Conservation (phyloP, 1,284 basidiomycete genomes). For the Rhodotorula sp. region DNA sequence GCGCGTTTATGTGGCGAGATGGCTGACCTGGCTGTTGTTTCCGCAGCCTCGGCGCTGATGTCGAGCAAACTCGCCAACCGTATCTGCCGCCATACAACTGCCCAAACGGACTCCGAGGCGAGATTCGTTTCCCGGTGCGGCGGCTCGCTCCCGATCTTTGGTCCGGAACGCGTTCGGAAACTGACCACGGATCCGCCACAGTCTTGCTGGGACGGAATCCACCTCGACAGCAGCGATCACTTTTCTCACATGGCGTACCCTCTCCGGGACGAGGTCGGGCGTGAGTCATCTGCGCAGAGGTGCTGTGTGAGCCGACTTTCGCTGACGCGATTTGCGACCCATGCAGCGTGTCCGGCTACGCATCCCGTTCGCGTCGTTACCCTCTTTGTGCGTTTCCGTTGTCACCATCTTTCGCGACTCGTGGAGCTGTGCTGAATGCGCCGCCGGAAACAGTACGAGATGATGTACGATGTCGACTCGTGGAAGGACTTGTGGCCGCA, state of each 20-base stretch:
- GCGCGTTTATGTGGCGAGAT: too few relatives aligned
- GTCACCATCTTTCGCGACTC: not conserved
- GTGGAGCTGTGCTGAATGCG: constrained; percentile 1
- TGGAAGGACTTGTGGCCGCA: constrained; percentile 52
- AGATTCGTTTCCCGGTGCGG: constrained; percentile 49
- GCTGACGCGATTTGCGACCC: not conserved
- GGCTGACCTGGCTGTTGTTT: not conserved
- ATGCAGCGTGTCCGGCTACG: constrained; percentile 52
- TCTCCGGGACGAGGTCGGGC: constrained; percentile 53
- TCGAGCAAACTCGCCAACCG: constrained; percentile 17
- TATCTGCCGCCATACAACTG: constrained; percentile 55
- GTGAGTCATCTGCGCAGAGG: not conserved
- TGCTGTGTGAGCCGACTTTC: too few relatives aligned
- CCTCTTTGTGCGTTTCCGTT: constrained; percentile 49
- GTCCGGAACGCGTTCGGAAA: too few relatives aligned
- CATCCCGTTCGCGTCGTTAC: constrained; percentile 56
- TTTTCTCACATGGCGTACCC: constrained; percentile 51
- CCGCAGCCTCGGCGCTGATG: constrained; percentile 14
- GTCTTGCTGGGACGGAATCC: constrained; percentile 57
- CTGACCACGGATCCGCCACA: not conserved
- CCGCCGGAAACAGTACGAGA: constrained; percentile 37
- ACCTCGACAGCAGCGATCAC: constrained; percentile 48
- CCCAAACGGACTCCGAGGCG: constrained; percentile 35
- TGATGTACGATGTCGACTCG: constrained; percentile 54
- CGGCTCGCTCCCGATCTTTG: too few relatives aligned